Evolutionary conservation across 1,284 basidiomycete genomes (phyloP).

Genomic region (Marasmius fiardii): DNA sequence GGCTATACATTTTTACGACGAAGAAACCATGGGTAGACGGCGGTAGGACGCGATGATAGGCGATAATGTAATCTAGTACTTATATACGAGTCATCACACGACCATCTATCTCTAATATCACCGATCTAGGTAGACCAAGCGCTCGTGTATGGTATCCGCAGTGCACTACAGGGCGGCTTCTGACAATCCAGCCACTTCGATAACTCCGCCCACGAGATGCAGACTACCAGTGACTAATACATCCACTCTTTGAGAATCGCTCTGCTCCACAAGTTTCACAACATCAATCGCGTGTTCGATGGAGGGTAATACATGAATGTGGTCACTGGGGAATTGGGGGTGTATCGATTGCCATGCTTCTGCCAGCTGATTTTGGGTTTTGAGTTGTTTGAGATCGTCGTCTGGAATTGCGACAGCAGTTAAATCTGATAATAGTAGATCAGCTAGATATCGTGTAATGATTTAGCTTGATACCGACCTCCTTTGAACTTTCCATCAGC

Average conservation of each 20-base stretch:
- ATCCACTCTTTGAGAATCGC: conserved; percentile 37
- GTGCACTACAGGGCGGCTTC: conserved; percentile 48
- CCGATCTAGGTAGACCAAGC: too few species aligned
- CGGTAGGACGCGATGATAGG: too few species aligned
- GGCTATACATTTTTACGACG: conserved; percentile 52
- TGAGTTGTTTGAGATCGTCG: conserved; percentile 63
- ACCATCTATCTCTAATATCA: too few species aligned
- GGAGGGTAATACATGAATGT: conserved; percentile 80
- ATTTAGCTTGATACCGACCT: conserved; percentile 44
- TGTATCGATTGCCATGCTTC: conserved; percentile 69
- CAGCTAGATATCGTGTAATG: not conserved
- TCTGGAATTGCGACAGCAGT: conserved; percentile 65
- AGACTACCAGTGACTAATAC: conserved; percentile 91
- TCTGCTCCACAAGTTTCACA: conserved; percentile 41
- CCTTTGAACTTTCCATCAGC: conserved; percentile 86
- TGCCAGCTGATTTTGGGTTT: conserved; percentile 75
- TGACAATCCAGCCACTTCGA: conserved; percentile 83
- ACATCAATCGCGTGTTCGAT: conserved; percentile 84
- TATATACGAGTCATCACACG: too few species aligned
- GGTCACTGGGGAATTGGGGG: conserved; percentile 54
- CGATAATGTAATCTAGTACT: conserved; percentile 11
- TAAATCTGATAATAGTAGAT: conserved; percentile 51
- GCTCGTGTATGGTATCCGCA: too few species aligned
- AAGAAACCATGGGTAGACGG: conserved; percentile 21
- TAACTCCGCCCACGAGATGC: conserved; percentile 92